phyloP scores from a whole-genome alignment of 768 basidiomycete species.

The Termitomyces sp. region DNA sequence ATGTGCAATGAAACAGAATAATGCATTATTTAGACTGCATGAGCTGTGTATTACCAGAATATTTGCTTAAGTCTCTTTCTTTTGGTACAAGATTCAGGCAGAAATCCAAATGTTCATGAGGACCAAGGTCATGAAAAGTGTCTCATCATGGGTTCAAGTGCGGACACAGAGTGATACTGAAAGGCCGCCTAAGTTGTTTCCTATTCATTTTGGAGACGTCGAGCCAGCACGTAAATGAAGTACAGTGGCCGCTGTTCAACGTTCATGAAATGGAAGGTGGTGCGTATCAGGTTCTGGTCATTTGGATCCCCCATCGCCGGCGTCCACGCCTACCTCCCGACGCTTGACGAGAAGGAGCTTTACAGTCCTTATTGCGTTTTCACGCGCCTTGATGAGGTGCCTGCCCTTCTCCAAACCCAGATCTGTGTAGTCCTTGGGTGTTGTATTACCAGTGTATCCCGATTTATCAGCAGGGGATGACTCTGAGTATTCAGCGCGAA shows the following conservation, averaged over 20 bases:
- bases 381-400: constrained; percentile 63
- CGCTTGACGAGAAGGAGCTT: constrained; percentile 47
- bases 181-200: neutral
- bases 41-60: too few relatives aligned
- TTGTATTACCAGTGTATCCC: constrained; percentile 13
- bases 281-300: neutral
- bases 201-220: neutral
- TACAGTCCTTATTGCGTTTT: constrained; percentile 61
- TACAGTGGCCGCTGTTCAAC: neutral
- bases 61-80: too few relatives aligned
- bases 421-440: constrained; percentile 40
- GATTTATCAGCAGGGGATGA: constrained; percentile 15
- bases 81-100: neutral
- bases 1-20: too few relatives aligned
- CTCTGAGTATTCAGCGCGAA: constrained; percentile 42
- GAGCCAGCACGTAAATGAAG: neutral
- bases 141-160: too few relatives aligned
- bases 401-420: constrained; percentile 59
- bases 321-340: neutral
- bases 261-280: neutral
- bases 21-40: too few relatives aligned
- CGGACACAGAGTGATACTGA: neutral
- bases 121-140: neutral
- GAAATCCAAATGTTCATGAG: neutral
- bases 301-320: neutral